These are phyloP conservation scores for Penicillium salamii DNA, from an alignment of 495 filamentous ascomycete species.

Conservation along the genomic window DNA sequence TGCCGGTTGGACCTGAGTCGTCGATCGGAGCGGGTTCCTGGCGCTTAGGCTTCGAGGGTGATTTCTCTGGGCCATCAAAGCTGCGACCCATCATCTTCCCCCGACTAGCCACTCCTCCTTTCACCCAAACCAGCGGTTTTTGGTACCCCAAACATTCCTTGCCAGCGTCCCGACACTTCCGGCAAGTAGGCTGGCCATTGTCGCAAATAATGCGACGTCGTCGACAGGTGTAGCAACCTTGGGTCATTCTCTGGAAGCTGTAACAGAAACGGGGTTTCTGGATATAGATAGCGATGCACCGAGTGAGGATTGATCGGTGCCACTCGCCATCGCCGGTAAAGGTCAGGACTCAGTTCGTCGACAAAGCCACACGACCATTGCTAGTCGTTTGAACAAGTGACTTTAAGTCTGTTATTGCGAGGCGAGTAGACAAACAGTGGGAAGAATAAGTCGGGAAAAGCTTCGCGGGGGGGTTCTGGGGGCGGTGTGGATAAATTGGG, in stretches of 20 bases:
- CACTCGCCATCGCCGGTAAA: slow-evolving; percentile 25
- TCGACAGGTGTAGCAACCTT: slow-evolving; percentile 51
- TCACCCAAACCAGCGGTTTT: slow-evolving; percentile 51
- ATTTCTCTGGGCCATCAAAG: slow-evolving; percentile 36
- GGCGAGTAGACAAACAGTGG: neutral
- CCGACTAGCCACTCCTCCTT: slow-evolving; percentile 48
- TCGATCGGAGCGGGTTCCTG: neutral
- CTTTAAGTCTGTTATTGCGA: neutral
- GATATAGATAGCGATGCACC: slow-evolving; percentile 11
- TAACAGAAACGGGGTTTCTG: slow-evolving; percentile 11
- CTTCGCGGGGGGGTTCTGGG: slow-evolving; percentile 2
- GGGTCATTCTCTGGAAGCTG: slow-evolving; percentile 35
- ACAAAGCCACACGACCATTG: slow-evolving; percentile 15
- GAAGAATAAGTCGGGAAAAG: neutral
- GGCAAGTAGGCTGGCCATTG: slow-evolving; percentile 60
- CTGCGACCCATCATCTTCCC: slow-evolving; percentile 53
- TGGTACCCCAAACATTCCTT: slow-evolving; percentile 63
- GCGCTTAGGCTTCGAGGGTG: slow-evolving; percentile 1
- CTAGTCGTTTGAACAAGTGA: slow-evolving; percentile 1
- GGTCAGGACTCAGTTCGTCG: slow-evolving; percentile 12
- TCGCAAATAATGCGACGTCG: slow-evolving; percentile 55
- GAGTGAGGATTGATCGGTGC: slow-evolving; percentile 13
- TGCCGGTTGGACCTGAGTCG: neutral
- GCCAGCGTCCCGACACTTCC: slow-evolving; percentile 61
- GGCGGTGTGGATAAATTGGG: too few species aligned